Conservation (phyloP, 2,329 filamentous ascomycete genomes). For the Seiridium cupressi region DNA sequence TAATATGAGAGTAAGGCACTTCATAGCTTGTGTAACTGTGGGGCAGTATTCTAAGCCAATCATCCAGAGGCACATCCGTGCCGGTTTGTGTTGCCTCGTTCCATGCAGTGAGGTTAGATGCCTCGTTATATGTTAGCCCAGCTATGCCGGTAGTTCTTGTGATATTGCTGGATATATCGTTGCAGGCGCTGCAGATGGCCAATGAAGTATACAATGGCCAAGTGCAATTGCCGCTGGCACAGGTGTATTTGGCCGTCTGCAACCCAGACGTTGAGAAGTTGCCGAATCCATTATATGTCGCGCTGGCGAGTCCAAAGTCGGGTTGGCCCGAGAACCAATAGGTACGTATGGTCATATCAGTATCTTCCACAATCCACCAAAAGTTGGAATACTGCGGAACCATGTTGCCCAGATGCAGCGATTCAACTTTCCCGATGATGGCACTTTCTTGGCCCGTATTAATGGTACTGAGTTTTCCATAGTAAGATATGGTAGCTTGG, state of each 20-base stretch:
- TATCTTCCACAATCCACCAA: background rate
- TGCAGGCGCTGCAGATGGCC: slow-evolving; percentile 19
- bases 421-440: slow-evolving; percentile 7
- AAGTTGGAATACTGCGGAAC: background rate
- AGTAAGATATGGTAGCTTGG: slow-evolving; percentile 17
- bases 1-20: background rate
- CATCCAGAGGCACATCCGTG: background rate
- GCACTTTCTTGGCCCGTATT: background rate
- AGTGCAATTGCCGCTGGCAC: slow-evolving; percentile 21
- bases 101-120: background rate
- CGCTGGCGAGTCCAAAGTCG: background rate
- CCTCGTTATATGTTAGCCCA: background rate
- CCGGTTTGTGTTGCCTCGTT: background rate
- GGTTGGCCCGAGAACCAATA: background rate
- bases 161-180: slow-evolving; percentile 10
- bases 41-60: background rate
- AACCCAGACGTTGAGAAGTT: slow-evolving; percentile 6
- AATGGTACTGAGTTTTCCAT: slow-evolving; percentile 8
- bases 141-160: background rate
- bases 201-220: slow-evolving; percentile 18
- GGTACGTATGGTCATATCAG: background rate
- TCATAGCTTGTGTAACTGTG: background rate
- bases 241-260: slow-evolving; percentile 6
- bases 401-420: slow-evolving; percentile 12
- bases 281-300: slow-evolving; percentile 14